Evolutionary conservation across 352 stramenopile genomes (phyloP).

Genomic region (Phytopythium delawarense): DNA sequence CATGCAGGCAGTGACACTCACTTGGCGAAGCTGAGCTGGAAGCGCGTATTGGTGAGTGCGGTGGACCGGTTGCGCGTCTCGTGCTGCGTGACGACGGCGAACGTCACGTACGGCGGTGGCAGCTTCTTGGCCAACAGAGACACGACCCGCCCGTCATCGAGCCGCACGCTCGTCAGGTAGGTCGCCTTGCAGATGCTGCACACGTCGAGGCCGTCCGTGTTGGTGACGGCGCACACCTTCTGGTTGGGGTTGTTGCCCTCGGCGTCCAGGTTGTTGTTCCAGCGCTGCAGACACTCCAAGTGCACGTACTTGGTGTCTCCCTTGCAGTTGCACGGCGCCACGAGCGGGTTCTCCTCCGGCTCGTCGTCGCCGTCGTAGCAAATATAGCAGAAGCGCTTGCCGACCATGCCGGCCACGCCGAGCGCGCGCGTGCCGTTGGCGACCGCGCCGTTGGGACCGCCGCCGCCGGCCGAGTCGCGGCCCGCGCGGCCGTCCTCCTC

Average conservation of each 20-base stretch:
- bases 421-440: conserved; percentile 24
- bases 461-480: conserved; percentile 11
- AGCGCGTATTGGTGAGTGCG: conserved; percentile 88
- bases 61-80: conserved; percentile 80
- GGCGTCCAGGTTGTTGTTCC: conserved; percentile 87
- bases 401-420: conserved; percentile 33
- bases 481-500: conserved; percentile 57
- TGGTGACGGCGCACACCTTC: conserved; percentile 88
- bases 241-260: conserved; percentile 78
- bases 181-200: conserved; percentile 91
- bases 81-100: conserved; percentile 89
- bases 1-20: conserved; percentile 24
- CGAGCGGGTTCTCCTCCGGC: conserved; percentile 78
- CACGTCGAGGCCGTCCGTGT: conserved; percentile 83
- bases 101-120: conserved; percentile 87
- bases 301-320: conserved; percentile 92
- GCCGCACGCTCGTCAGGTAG: conserved; percentile 86
- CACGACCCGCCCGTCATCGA: conserved; percentile 83
- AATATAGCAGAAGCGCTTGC: conserved; percentile 90
- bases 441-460: conserved; percentile 9
- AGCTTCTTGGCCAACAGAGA: conserved; percentile 87
- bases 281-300: conserved; percentile 90
- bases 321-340: conserved; percentile 90
- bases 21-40: conserved; percentile 91
- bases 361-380: conserved; percentile 91